Base-by-base conservation (phyloP, 345 rosid genomes). In the Eutrema japonicum region DNA sequence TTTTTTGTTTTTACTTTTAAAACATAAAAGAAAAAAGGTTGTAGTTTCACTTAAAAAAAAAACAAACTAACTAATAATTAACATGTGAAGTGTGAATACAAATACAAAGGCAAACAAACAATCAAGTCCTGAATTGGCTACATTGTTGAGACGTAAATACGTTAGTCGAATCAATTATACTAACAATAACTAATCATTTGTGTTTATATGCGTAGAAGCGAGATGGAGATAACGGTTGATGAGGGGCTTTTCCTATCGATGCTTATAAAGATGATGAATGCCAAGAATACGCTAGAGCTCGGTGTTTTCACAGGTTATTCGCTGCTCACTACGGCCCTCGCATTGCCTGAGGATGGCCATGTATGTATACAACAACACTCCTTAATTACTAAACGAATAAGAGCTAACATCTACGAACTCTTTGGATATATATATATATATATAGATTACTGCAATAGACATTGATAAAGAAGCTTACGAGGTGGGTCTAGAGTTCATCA, bases 291-390 rank as follows among this genome's bases (percentile, higher is more conserved):
- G 0, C 16, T 84, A 11, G 90, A 86, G 77, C 70, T 86, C 32
- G 88, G 88, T 7, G 90, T 86, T 52, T 86, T 79, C 73, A 83
- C 90, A 0, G 90, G 90, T 10, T 86, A 82, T 10, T 86, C 90
- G 5, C 70, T 86, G 11, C 86, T 86, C 43, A 27, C 76, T 2
- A 81, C 86, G 0, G 85, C 86, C 11, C 82, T 86, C 0, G 74
- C 77, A 6, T 50, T 86, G 49, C 84, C 90, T 8, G 61, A 70
- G 0, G 86, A 84, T 60, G 85, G 80, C 22, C 67, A 37, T 68
- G 87, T 79, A 55, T 58, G 49, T 58, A 4, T 32, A 51, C 50
- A 38, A 14, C 35, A 43, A 37, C 4, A 0, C 0, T 43, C 54
- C 35, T 36, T 48, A 1, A 32, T 40, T 45, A 37, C 2, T 37